Evolutionary conservation across 352 stramenopile genomes (phyloP).

Genomic region (Globisporangium apiculatum): DNA sequence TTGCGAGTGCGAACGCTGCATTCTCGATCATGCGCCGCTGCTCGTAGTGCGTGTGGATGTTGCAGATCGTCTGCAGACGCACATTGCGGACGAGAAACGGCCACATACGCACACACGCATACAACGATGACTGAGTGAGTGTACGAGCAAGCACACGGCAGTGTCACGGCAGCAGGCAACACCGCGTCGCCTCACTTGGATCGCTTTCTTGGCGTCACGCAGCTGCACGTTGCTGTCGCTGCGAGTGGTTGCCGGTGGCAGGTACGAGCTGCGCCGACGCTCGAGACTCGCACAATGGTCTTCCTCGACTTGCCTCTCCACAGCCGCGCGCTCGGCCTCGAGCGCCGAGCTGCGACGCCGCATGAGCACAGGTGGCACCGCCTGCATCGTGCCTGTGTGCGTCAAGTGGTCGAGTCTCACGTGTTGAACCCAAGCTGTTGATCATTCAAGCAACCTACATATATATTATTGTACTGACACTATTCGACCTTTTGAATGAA

Average conservation of each 20-base stretch:
- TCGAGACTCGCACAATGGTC: slow-evolving; percentile 17
- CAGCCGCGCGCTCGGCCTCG: slow-evolving; percentile 34
- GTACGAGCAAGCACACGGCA: background rate
- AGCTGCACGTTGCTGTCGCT: slow-evolving; percentile 19
- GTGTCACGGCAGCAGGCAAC: background rate
- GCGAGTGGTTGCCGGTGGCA: slow-evolving; percentile 17
- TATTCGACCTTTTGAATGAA: too few species aligned
- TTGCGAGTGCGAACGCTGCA: slow-evolving; percentile 38
- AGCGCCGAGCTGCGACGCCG: slow-evolving; percentile 34
- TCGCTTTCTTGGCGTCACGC: slow-evolving; percentile 45
- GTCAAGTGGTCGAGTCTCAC: too few species aligned
- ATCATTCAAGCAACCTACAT: too few species aligned
- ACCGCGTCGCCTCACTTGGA: slow-evolving; percentile 23
- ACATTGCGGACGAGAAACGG: background rate
- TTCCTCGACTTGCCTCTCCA: slow-evolving; percentile 40
- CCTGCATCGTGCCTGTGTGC: background rate
- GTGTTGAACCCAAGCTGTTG: too few species aligned
- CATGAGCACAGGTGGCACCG: slow-evolving; percentile 7
- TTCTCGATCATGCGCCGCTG: slow-evolving; percentile 57
- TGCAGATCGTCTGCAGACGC: slow-evolving; percentile 40
- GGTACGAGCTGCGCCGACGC: slow-evolving; percentile 32
- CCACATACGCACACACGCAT: too few species aligned
- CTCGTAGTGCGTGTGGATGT: slow-evolving; percentile 56
- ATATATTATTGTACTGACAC: too few species aligned
- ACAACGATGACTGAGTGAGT: too few species aligned